Evolutionary conservation across 176 grass and related monocot species (phyloP).

Genomic region (Panicum miliaceum): DNA sequence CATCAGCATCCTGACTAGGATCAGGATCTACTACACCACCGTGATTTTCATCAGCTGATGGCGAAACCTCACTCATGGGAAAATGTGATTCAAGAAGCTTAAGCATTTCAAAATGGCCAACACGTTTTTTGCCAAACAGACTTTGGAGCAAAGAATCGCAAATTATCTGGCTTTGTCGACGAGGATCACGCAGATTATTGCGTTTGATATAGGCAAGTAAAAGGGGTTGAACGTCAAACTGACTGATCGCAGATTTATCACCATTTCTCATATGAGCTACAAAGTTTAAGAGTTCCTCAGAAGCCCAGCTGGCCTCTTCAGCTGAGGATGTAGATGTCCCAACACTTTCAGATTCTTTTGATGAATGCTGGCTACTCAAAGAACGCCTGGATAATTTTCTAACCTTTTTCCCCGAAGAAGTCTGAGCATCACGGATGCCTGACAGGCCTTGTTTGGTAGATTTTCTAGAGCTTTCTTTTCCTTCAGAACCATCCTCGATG

Average conservation of each 20-base stretch:
- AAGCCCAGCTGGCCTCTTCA: conserved; percentile 74
- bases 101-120: conserved; percentile 98
- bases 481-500: conserved; percentile 37
- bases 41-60: conserved; percentile 76
- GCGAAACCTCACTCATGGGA: conserved; percentile 57
- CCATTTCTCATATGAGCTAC: conserved; percentile 85
- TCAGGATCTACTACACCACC: conserved; percentile 98
- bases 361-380: conserved; percentile 46
- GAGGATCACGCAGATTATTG: conserved; percentile 81
- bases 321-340: conserved; percentile 63
- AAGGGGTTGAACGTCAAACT: conserved; percentile 83
- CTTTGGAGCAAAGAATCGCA: conserved; percentile 89
- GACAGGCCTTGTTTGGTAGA: conserved; percentile 41
- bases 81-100: conserved; percentile 99
- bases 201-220: conserved; percentile 85
- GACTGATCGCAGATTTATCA: conserved; percentile 72
- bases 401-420: conserved; percentile 53
- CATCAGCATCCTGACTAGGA: conserved; percentile 71
- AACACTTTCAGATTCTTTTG: conserved; percentile 68
- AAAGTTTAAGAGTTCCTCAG: conserved; percentile 86
- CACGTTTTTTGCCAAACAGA: conserved; percentile 76
- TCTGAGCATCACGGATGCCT: conserved; percentile 41
- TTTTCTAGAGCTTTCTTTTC: conserved; percentile 45
- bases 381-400: conserved; percentile 60
- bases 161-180: conserved; percentile 81